Evolutionary conservation across 257 asterid species (phyloP).

Genomic region (Salvia hispanica): DNA sequence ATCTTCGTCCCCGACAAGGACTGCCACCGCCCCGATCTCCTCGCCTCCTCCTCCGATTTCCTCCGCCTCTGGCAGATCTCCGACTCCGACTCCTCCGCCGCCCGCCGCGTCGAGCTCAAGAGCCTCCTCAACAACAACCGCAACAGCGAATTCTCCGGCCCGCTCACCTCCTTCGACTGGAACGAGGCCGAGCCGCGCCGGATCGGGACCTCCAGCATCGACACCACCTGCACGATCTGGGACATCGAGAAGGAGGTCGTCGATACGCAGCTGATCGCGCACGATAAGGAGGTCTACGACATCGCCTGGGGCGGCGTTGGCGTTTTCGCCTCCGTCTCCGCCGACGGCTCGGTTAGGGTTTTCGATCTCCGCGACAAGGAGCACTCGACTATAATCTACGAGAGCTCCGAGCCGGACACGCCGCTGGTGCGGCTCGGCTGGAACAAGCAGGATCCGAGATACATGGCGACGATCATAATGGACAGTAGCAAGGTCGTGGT

Average conservation of each 20-base stretch:
- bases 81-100: conserved; percentile 41
- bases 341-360: conserved; percentile 97
- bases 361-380: conserved; percentile 96
- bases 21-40: conserved; percentile 84
- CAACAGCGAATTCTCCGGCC: conserved; percentile 89
- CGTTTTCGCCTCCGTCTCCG: conserved; percentile 93
- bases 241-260: conserved; percentile 93
- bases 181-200: conserved; percentile 94
- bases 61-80: conserved; percentile 86
- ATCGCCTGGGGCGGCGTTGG: conserved; percentile 99
- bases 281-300: conserved; percentile 97
- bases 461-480: conserved; percentile 97
- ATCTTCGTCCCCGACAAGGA: conserved; percentile 92
- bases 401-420: conserved; percentile 92
- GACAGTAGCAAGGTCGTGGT: conserved; percentile 93
- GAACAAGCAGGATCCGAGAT: conserved; percentile 97
- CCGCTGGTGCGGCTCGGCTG: conserved; percentile 94
- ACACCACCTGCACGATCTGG: conserved; percentile 96
- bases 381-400: conserved; percentile 91
- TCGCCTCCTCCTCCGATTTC: conserved; percentile 88
- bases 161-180: conserved; percentile 95
- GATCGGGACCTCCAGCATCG: conserved; percentile 92
- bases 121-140: conserved; percentile 68
- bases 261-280: conserved; percentile 94
- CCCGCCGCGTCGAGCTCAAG: conserved; percentile 69